These are phyloP conservation scores for Circinella umbellata DNA, from an alignment of 371 early-diverging fungal genomes.

Conservation along the genomic window DNA sequence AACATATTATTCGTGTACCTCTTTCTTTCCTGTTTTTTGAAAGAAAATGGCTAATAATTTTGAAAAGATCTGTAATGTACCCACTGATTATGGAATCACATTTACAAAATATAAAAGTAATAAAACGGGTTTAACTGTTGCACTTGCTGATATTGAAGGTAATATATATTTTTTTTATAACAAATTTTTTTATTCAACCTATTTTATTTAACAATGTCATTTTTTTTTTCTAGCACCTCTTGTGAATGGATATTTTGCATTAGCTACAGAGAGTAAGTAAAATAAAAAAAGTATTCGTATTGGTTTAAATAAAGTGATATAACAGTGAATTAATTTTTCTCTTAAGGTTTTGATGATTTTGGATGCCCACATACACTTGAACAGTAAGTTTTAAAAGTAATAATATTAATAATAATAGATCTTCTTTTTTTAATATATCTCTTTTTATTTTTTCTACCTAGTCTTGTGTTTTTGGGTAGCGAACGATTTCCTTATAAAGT, in stretches of 20 bases:
- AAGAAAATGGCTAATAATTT: slow-evolving; percentile 19
- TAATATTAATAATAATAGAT: not conserved
- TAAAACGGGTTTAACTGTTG: slow-evolving; percentile 64
- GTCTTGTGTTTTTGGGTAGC: slow-evolving; percentile 70
- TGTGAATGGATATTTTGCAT: slow-evolving; percentile 67
- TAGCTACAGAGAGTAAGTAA: slow-evolving; percentile 68
- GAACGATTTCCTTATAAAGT: slow-evolving; percentile 74
- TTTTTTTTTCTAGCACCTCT: slow-evolving; percentile 50
- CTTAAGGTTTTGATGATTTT: slow-evolving; percentile 67
- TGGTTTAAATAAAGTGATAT: too few relatives aligned
- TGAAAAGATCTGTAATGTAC: slow-evolving; percentile 38
- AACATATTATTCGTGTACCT: too few relatives aligned
- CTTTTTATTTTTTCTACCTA: slow-evolving; percentile 24
- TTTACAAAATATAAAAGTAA: slow-evolving; percentile 61
- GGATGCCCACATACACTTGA: slow-evolving; percentile 75
- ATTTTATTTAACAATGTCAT: not conserved
- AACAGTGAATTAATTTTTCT: too few relatives aligned
- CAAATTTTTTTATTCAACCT: too few relatives aligned
- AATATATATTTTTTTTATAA: too few relatives aligned
- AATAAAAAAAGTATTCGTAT: too few relatives aligned
- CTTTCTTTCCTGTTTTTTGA: too few relatives aligned
- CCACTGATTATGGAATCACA: slow-evolving; percentile 48
- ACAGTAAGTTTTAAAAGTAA: slow-evolving; percentile 56
- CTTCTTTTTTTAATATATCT: not conserved
- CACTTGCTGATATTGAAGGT: slow-evolving; percentile 71